phyloP scores from a whole-genome alignment of 2,329 filamentous ascomycete genomes.

The Allantophomopsis cytisporea region DNA sequence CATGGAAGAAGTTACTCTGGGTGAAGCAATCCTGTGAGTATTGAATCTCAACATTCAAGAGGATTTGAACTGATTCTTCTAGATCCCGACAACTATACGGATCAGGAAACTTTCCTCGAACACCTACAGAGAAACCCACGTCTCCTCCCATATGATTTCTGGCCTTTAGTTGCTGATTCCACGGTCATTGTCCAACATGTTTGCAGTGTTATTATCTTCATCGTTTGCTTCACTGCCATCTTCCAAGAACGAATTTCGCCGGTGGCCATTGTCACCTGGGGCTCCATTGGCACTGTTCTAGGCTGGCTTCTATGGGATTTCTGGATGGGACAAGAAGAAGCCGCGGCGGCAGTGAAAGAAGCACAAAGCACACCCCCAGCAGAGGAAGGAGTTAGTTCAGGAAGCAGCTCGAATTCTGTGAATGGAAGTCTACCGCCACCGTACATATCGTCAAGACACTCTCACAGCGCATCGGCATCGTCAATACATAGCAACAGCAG shows the following conservation, averaged over 20 bases:
- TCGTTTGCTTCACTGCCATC: conserved; percentile 87
- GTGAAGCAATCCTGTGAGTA: conserved; percentile 82
- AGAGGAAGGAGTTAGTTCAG: conserved; percentile 2
- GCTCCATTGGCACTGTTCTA: conserved; percentile 67
- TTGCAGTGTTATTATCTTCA: conserved; percentile 86
- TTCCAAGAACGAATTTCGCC: conserved; percentile 79
- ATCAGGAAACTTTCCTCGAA: conserved; percentile 91
- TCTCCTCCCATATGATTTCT: conserved; percentile 92
- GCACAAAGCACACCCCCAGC: background rate
- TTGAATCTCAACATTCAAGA: conserved; percentile 1
- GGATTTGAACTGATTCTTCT: background rate
- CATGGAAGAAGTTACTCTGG: conserved; percentile 96
- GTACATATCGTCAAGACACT: conserved; percentile 21
- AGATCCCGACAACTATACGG: conserved; percentile 99
- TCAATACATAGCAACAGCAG: background rate
- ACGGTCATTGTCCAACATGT: conserved; percentile 97
- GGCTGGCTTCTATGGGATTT: conserved; percentile 88
- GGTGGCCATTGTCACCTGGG: conserved; percentile 76
- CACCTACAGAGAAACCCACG: conserved; percentile 90
- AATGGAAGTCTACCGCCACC: conserved; percentile 22
- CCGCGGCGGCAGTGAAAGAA: conserved; percentile 3
- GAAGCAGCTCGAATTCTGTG: conserved; percentile 3
- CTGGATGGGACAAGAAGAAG: conserved; percentile 67
- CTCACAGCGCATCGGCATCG: conserved; percentile 27
- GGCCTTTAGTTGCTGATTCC: conserved; percentile 87